These are phyloP conservation scores for Sicyos edulis DNA, from an alignment of 306 rosid genomes.

Conservation along the genomic window DNA sequence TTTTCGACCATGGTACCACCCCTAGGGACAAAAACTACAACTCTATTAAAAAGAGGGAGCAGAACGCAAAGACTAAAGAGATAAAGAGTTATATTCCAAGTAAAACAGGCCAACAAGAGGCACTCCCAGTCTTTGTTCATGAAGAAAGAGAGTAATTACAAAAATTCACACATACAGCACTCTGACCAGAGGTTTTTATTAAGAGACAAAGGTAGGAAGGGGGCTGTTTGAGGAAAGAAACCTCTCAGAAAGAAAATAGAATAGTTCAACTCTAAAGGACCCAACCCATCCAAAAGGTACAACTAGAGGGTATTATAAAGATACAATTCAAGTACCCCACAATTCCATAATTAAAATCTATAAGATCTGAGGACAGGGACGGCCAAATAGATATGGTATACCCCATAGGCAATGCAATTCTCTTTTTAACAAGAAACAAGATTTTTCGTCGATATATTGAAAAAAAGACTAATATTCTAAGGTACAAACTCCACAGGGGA, in stretches of 20 bases:
- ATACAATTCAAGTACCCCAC: background rate
- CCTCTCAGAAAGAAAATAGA: background rate
- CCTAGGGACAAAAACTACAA: background rate
- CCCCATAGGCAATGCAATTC: background rate
- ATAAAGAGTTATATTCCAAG: background rate
- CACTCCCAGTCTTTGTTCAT: background rate
- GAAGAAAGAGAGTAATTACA: background rate
- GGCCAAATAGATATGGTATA: background rate
- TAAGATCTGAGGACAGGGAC: background rate
- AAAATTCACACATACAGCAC: background rate
- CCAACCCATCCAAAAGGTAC: background rate
- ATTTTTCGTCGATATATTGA: no score
- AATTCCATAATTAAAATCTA: background rate
- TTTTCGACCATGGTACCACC: no score
- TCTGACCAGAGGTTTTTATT: background rate
- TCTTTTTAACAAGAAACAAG: no score
- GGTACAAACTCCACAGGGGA: no score
- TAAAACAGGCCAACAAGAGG: background rate
- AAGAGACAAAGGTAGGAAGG: background rate
- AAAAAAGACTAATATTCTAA: no score
- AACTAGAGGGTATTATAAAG: background rate
- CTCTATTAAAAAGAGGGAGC: background rate
- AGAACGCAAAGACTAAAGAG: background rate
- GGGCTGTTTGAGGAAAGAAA: slow-evolving; percentile 2
- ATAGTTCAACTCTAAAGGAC: background rate